Evolutionary conservation across 805 yeast species (phyloP), one percentile per base, ranked within the genome.

Genomic region (Candida methanosorbosa): DNA sequence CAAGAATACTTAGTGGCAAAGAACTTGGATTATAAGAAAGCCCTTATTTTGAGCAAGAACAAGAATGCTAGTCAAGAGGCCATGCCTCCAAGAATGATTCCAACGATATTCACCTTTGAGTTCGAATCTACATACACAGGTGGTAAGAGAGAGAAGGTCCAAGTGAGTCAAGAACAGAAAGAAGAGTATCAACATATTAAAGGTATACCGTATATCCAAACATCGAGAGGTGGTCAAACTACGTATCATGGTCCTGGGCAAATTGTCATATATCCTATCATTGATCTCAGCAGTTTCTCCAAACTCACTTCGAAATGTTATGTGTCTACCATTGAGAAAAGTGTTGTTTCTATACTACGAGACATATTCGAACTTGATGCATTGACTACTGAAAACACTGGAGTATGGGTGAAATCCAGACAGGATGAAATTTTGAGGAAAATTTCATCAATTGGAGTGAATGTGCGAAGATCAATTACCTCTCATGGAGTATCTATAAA

Each of bases 171-270:
- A 1, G 45, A 44, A 15, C 35, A 40, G 18, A 41, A 39, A 5
- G 48, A 40, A 2, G 44, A 37, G 26, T 47, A 50, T 9, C 58
- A 56, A 24, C 43, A 48, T 12, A 41, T 52, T 20, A 38, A 63
- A 27, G 68, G 68, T n/a, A 80, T 87, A 13, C 66, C 67, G 21
- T 83, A 75, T 49, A 70, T 78, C n/a, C 90, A 84, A 47, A 72
- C 92, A 0, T 76, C 76, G 35, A 65, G 99, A 41, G 99, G 99
- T 13, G 99, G 99, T 0, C 94, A 92, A 53, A 75, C 92, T 1
- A 92, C 98, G 0, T 92, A 84, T 66, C 99, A 92, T 60, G 97
- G 97, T 0, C 82, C 92, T 1, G 98, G 98, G 0, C 99, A 92
- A 57, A 52, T 86, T 26, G 95, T 88, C 2, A 75, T 85, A 5